phyloP scores from a whole-genome alignment of 2,329 filamentous ascomycete genomes.

The Claviceps africana region DNA sequence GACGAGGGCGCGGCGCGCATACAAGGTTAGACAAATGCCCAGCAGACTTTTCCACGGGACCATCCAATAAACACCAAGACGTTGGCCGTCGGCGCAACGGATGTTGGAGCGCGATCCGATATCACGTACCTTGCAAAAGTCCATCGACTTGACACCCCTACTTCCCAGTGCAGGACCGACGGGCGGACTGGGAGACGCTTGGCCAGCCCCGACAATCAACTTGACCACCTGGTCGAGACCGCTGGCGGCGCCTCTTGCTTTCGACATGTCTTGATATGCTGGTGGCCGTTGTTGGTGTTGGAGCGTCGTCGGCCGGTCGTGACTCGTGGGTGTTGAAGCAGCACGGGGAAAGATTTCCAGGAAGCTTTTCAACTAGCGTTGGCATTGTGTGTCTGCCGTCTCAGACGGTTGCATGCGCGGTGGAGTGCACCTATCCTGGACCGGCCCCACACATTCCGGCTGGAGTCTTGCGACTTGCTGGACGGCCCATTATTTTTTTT shows the following conservation, averaged over 20 bases:
- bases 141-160: slow-evolving; percentile 98
- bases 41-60: neutral
- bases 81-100: neutral
- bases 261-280: slow-evolving; percentile 34
- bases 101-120: neutral
- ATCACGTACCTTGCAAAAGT: slow-evolving; percentile 83
- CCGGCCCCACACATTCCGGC: neutral
- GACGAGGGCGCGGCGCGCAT: neutral
- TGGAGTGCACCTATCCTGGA: neutral
- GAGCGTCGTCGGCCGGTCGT: slow-evolving; percentile 2
- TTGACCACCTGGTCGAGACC: slow-evolving; percentile 70
- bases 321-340: neutral
- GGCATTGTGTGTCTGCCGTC: neutral
- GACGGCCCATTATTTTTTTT: slow-evolving; percentile 1
- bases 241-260: slow-evolving; percentile 25
- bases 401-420: neutral
- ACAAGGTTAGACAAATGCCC: slow-evolving; percentile 8
- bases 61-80: neutral
- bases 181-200: slow-evolving; percentile 86
- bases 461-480: neutral
- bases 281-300: slow-evolving; percentile 6
- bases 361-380: neutral
- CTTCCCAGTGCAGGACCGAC: slow-evolving; percentile 92
- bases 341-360: neutral
- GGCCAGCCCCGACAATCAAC: slow-evolving; percentile 90